A percentile compares a stretch with the other conserved stretches of the same genome.
Conservation (phyloP, 2,329 filamentous ascomycete genomes). For the Aspergillus hortae region DNA sequence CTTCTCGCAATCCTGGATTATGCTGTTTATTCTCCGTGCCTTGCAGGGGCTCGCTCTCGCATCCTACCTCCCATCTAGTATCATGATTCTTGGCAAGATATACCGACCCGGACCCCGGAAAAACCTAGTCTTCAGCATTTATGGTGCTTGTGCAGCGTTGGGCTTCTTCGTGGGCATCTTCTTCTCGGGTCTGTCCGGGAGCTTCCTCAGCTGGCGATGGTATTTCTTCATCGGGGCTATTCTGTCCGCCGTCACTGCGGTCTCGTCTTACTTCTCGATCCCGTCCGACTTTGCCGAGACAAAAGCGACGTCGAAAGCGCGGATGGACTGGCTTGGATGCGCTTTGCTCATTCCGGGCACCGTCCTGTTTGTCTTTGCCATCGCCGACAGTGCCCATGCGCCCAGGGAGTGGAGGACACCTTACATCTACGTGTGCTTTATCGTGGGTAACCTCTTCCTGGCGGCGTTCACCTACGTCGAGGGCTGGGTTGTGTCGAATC, state of each 20-base stretch:
- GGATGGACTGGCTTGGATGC: constrained; percentile 69
- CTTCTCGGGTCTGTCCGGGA: constrained; percentile 57
- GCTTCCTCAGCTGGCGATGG: constrained; percentile 59
- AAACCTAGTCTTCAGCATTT: constrained; percentile 62
- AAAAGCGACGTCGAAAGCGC: constrained; percentile 30
- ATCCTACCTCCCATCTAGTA: constrained; percentile 65
- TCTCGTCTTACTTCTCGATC: constrained; percentile 47
- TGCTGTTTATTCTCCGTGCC: constrained; percentile 71
- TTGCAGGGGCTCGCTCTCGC: constrained; percentile 71
- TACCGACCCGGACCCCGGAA: constrained; percentile 68
- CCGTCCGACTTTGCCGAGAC: constrained; percentile 40
- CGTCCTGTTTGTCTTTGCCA: constrained; percentile 68
- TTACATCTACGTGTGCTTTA: constrained; percentile 65
- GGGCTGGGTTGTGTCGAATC: constrained; percentile 64
- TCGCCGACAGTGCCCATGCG: constrained; percentile 70
- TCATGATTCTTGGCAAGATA: constrained; percentile 62
- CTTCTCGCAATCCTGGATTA: constrained; percentile 63
- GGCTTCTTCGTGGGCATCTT: constrained; percentile 58
- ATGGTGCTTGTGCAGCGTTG: constrained; percentile 51
- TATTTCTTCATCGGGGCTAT: constrained; percentile 66
- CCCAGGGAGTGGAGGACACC: constrained; percentile 68
- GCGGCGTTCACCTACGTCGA: constrained; percentile 65
- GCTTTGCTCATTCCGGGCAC: constrained; percentile 61
- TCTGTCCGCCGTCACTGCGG: constrained; percentile 45
- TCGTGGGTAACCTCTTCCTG: constrained; percentile 60